A percentile compares a stretch with the other conserved stretches of the same genome.
These are phyloP conservation scores for Penicillium capsulatum DNA, from an alignment of 2,329 filamentous ascomycete genomes.

Conservation along the genomic window DNA sequence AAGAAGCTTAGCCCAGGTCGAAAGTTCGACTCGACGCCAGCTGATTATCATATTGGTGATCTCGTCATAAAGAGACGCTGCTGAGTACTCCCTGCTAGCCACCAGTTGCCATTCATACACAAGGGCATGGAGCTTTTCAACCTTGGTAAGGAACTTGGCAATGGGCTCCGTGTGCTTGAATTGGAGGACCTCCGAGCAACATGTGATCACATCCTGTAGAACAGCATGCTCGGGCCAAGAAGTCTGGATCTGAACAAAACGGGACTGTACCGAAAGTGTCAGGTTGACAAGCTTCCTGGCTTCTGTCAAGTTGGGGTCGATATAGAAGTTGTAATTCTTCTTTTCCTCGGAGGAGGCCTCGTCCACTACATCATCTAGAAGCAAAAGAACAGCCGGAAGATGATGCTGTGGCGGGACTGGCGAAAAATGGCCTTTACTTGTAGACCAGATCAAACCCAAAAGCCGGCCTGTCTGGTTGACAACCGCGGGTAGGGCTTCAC, in stretches of 20 bases:
- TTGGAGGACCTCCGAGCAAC: conserved; percentile 69
- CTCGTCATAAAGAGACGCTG: conserved; percentile 65
- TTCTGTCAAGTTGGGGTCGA: conserved; percentile 71
- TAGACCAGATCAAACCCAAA: conserved; percentile 34
- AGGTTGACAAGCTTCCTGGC: conserved; percentile 68
- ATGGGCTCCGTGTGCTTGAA: conserved; percentile 78
- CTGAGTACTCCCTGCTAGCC: conserved; percentile 74
- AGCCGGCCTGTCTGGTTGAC: conserved; percentile 34
- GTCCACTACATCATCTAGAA: conserved; percentile 59
- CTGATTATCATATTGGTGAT: conserved; percentile 76
- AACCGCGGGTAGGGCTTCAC: conserved; percentile 30
- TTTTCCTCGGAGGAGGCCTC: conserved; percentile 44
- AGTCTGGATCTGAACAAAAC: conserved; percentile 66
- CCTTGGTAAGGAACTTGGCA: conserved; percentile 76
- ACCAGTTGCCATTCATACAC: conserved; percentile 95
- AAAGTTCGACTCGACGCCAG: conserved; percentile 87
- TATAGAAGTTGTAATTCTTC: conserved; percentile 80
- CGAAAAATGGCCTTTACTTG: conserved; percentile 20
- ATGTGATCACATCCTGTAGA: conserved; percentile 70
- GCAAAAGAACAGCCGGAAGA: conserved; percentile 62
- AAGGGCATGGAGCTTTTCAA: conserved; percentile 80
- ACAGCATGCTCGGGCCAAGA: conserved; percentile 71
- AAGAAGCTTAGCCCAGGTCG: conserved; percentile 85
- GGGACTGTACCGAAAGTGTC: conserved; percentile 62
- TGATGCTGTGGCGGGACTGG: conserved; percentile 48